Evolutionary conservation across 805 yeast genomes (phyloP).

Genomic region (Debaryomyces maramus): DNA sequence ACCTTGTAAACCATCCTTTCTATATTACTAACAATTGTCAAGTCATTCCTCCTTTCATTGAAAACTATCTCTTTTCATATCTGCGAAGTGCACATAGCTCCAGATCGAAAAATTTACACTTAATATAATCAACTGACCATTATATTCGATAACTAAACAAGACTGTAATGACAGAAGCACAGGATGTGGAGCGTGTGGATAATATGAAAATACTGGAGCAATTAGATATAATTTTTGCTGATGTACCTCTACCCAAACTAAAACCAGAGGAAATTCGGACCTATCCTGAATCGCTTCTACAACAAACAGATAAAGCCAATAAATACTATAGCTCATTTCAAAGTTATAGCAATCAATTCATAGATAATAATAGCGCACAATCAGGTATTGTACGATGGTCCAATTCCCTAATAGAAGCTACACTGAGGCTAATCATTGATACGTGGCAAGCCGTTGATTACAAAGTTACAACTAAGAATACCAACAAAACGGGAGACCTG

Average conservation of each 20-base stretch:
- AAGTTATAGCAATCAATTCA: constrained; percentile 35
- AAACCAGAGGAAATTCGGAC: not conserved
- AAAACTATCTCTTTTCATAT: not conserved
- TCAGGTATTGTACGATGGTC: constrained; percentile 30
- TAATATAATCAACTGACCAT: not conserved
- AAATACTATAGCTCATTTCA: constrained; percentile 34
- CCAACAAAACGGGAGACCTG: constrained; percentile 2
- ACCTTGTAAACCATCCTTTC: constrained; percentile 6
- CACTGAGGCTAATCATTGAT: constrained; percentile 20
- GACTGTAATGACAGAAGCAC: not conserved
- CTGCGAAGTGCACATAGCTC: not conserved
- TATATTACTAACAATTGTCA: too few relatives aligned
- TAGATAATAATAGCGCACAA: constrained; percentile 12
- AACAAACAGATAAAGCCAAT: constrained; percentile 27
- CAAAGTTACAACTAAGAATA: constrained; percentile 7
- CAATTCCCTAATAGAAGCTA: constrained; percentile 23
- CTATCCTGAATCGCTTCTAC: constrained; percentile 38
- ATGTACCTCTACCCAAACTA: not conserved
- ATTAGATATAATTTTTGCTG: constrained; percentile 7
- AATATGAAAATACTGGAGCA: constrained; percentile 3
- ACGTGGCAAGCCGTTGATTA: constrained; percentile 21
- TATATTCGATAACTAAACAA: not conserved
- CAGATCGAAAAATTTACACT: not conserved
- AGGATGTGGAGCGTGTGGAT: not conserved
- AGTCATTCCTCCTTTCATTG: too few relatives aligned